A percentile compares a stretch with the other conserved stretches of the same genome.
Evolutionary conservation across 2,329 filamentous ascomycete genomes (phyloP).

Genomic region (Fonsecaea monophora): DNA sequence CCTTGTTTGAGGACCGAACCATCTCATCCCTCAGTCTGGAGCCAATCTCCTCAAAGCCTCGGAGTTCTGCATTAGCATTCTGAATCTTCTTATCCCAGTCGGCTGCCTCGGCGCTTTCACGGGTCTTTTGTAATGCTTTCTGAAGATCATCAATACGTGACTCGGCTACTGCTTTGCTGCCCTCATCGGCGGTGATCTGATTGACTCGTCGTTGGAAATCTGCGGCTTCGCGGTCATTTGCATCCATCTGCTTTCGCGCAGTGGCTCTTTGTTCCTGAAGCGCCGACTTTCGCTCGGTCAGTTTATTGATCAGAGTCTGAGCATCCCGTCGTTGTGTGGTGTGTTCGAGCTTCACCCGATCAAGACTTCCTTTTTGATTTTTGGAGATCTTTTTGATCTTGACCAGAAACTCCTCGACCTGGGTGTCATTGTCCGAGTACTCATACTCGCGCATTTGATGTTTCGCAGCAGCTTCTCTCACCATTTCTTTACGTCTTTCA

Average conservation of each 20-base stretch:
- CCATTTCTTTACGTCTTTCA: conserved; percentile 71
- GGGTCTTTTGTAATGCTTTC: conserved; percentile 65
- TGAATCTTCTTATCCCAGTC: conserved; percentile 75
- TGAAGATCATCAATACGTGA: conserved; percentile 74
- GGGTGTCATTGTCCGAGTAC: conserved; percentile 73
- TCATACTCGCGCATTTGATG: conserved; percentile 88
- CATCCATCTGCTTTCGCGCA: conserved; percentile 73
- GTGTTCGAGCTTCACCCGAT: conserved; percentile 74
- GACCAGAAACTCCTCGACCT: conserved; percentile 78
- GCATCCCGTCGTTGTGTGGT: conserved; percentile 75
- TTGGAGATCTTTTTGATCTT: conserved; percentile 74
- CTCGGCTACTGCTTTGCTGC: conserved; percentile 77
- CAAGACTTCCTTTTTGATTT: conserved; percentile 80
- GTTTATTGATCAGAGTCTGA: conserved; percentile 72
- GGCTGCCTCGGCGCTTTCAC: conserved; percentile 66
- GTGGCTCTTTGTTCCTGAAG: conserved; percentile 76
- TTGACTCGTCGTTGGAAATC: conserved; percentile 72
- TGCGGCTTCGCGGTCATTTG: conserved; percentile 73
- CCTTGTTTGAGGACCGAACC: conserved; percentile 79
- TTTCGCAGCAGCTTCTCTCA: conserved; percentile 76
- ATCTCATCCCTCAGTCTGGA: conserved; percentile 79
- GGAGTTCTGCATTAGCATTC: conserved; percentile 69
- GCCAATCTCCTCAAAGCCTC: conserved; percentile 73
- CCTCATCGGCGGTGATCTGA: conserved; percentile 83
- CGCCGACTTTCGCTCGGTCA: conserved; percentile 75